Evolutionary conservation across 306 rosid species (phyloP).

Genomic region (Cucurbita ficifolia): DNA sequence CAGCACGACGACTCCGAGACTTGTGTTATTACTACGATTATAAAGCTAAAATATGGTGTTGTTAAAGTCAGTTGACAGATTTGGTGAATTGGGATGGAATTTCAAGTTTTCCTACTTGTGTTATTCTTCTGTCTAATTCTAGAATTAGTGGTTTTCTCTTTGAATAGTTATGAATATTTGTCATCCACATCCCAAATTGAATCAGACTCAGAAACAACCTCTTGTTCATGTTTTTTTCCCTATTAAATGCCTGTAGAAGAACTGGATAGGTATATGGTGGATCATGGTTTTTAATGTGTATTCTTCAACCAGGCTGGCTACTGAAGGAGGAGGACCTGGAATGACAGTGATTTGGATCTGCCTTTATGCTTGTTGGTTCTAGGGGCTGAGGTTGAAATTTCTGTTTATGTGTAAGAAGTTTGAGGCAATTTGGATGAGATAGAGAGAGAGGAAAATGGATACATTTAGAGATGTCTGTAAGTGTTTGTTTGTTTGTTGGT

Average conservation of each 20-base stretch:
- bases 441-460: neutral
- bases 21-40: conserved; percentile 37
- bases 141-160: conserved; percentile 32
- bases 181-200: conserved; percentile 1
- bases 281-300: neutral
- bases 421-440: neutral
- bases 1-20: conserved; percentile 30
- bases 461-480: neutral
- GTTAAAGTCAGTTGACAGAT: conserved; percentile 37
- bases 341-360: neutral
- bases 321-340: neutral
- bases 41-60: conserved; percentile 25
- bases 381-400: neutral
- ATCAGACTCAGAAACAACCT: neutral
- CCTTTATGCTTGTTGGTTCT: neutral
- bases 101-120: conserved; percentile 59
- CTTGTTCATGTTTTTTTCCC: neutral
- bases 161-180: conserved; percentile 19
- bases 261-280: neutral
- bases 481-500: neutral
- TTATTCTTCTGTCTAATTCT: conserved; percentile 38
- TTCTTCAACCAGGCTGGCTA: neutral
- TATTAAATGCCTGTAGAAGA: neutral
- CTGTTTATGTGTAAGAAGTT: neutral
- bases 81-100: conserved; percentile 52